Conservation (phyloP, 2,329 filamentous ascomycete genomes). For the Grosmannia serpens region DNA sequence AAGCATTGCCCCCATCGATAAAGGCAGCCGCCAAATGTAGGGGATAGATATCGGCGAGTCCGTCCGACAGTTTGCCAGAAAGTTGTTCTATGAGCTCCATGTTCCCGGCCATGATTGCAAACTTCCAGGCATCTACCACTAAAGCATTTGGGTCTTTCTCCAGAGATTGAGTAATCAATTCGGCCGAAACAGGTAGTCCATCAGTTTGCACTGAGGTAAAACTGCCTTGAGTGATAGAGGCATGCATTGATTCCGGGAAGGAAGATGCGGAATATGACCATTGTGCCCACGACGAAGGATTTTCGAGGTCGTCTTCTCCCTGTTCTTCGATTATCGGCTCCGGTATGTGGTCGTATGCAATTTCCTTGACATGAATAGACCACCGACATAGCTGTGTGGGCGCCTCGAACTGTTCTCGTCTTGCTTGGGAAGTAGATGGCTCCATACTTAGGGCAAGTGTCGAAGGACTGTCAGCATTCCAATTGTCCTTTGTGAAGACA, state of each 20-base stretch:
- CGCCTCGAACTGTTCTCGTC: background rate
- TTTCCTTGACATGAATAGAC: background rate
- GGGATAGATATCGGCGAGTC: background rate
- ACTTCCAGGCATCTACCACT: background rate
- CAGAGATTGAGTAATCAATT: background rate
- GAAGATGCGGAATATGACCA: background rate
- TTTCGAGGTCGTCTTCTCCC: background rate
- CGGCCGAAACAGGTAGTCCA: background rate
- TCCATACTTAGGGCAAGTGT: too few species aligned
- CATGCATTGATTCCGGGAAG: background rate
- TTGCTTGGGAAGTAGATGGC: background rate
- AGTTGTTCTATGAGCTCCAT: background rate
- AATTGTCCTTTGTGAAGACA: background rate
- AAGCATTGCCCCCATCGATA: slow-evolving; percentile 1
- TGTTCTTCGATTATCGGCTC: background rate
- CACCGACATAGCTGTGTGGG: background rate
- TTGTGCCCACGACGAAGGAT: background rate
- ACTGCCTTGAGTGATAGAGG: background rate
- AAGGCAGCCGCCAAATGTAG: slow-evolving; percentile 2
- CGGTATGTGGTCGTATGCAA: background rate
- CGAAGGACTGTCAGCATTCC: background rate
- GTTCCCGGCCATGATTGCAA: slow-evolving; percentile 1
- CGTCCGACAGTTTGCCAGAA: too few species aligned
- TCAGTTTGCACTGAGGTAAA: background rate
- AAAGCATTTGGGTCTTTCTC: background rate